Base-by-base conservation (phyloP, 108 stramenopile genomes). In the Skeletonema potamos region DNA sequence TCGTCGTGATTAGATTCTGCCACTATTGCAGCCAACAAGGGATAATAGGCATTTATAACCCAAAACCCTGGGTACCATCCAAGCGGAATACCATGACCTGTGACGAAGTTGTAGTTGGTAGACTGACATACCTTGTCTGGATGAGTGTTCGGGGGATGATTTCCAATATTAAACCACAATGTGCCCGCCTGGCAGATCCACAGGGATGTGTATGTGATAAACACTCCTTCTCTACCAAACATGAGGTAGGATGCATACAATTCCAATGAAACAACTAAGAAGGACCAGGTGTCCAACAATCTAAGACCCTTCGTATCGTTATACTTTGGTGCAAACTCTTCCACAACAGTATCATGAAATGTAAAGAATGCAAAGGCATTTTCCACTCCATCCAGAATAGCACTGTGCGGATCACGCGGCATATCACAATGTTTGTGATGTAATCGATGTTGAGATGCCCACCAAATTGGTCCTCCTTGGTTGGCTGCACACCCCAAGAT, bases 401-500 rank as follows among this genome's bases (percentile, higher is more conserved):
- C 75, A 20, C 79, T 77, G 51, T 87, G 87, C 11, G 87, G 87
- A 82, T 87, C 87, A 12, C 81, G 70, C 0, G 74, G 73, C 33
- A 66, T 15, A 51, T 86, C 86, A 55, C 86, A 86, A 56, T 82
- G 62, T 41, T 84, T 86, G 74, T 88, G 87, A 66, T 88, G 87
- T 43, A 84, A 73, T 2, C 83, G 71, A 79, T 88, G 87, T 46
- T 85, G 83, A 1, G 70, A 69, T 7, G 87, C 85, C 87, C 87
- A 88, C 87, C 87, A 88, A 34, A 88, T 74, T 0, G 87, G 87
- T 13, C 83, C 81, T 1, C 87, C 85, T 37, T 88, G 87, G 56
- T 82, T 81, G 29, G 84, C 85, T 20, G 72, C 48, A 33, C 84
- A 88, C 8, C 85, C 85, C n/a, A 76, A 20, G 6, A 84, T n/a